Conservation (phyloP, 768 basidiomycete species). For the Amanita brunnescens region DNA sequence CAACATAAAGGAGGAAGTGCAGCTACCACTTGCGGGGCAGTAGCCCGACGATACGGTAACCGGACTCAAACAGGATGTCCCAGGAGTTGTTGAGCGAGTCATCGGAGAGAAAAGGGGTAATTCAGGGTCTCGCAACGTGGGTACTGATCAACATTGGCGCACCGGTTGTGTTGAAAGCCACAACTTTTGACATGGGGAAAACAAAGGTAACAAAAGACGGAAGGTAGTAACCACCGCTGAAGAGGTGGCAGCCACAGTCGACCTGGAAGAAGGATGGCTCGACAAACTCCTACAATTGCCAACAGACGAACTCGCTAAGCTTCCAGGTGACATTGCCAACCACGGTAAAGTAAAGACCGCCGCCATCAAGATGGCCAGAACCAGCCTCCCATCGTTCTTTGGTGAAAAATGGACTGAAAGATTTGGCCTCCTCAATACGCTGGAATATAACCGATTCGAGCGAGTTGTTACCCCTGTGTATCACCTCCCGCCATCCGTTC, state of each 20-base stretch:
- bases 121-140: too few species aligned
- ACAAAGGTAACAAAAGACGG: not conserved
- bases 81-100: too few species aligned
- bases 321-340: not conserved
- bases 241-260: not conserved
- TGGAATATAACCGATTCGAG: slow-evolving; percentile 8
- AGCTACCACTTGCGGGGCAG: too few species aligned
- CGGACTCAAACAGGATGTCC: too few species aligned
- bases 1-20: too few species aligned
- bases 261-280: not conserved
- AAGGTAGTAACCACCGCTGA: not conserved
- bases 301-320: not conserved
- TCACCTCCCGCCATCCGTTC: slow-evolving; percentile 12
- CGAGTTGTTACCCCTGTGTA: slow-evolving; percentile 11
- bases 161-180: too few species aligned
- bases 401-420: slow-evolving; percentile 8
- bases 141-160: too few species aligned
- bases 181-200: slow-evolving; percentile 7
- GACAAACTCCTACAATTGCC: not conserved
- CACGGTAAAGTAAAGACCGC: not conserved
- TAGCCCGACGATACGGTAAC: too few species aligned
- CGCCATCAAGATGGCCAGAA: slow-evolving; percentile 1
- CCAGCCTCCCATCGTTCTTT: slow-evolving; percentile 6
- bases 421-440: slow-evolving; percentile 7
- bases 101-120: too few species aligned